These are phyloP conservation scores for Toxicodendron radicans DNA, from an alignment of 345 rosid species.

Conservation along the genomic window DNA sequence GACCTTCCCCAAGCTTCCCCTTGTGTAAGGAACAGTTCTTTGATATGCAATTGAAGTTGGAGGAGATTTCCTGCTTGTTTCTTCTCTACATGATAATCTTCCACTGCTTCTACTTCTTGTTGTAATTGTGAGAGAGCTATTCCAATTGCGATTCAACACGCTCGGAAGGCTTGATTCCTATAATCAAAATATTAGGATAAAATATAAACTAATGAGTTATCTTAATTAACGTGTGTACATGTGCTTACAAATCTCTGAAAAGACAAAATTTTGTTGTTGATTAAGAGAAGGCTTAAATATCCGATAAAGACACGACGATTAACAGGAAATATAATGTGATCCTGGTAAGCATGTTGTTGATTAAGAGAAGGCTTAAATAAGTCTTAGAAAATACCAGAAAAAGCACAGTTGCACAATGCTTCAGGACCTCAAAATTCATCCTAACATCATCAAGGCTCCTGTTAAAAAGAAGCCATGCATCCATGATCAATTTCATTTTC, in stretches of 20 bases:
- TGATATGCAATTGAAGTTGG: conserved; percentile 37
- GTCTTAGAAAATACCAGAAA: conserved; percentile 51
- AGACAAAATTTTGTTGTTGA: too few relatives aligned
- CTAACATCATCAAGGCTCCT: conserved; percentile 93
- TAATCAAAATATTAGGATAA: too few relatives aligned
- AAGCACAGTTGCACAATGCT: conserved; percentile 86
- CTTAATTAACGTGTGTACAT: too few relatives aligned
- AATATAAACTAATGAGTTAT: too few relatives aligned
- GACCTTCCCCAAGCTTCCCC: conserved; percentile 60
- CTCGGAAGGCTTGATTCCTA: conserved; percentile 84
- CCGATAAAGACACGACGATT: too few relatives aligned
- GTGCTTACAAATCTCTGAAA: too few relatives aligned
- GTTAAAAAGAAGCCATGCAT: neutral
- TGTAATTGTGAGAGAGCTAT: conserved; percentile 38
- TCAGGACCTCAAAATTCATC: conserved; percentile 85
- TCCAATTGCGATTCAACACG: conserved; percentile 50
- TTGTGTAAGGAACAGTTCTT: conserved; percentile 65
- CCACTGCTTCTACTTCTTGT: conserved; percentile 72
- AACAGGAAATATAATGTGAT: too few relatives aligned
- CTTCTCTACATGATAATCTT: conserved; percentile 28
- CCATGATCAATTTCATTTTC: neutral
- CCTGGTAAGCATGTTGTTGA: too few relatives aligned
- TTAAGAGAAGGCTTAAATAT: too few relatives aligned
- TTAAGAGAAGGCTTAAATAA: neutral
- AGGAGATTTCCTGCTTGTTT: conserved; percentile 43